A percentile compares a stretch with the other conserved stretches of the same genome.
Conservation (phyloP, 345 rosid genomes). For the Lepidium sativum region DNA sequence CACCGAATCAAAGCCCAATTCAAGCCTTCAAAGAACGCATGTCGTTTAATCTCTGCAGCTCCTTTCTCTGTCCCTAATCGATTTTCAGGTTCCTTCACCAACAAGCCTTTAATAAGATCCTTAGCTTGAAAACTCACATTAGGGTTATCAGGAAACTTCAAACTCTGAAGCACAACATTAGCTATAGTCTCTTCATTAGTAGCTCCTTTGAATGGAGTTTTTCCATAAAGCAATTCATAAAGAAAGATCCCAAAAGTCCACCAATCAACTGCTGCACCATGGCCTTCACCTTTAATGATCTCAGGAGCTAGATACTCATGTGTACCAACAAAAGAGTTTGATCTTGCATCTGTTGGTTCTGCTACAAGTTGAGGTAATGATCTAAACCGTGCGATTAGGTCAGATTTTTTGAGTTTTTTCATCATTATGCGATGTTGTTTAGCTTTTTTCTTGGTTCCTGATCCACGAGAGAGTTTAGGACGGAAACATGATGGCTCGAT, state of each 20-base stretch:
- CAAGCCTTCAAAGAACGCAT: conserved; percentile 79
- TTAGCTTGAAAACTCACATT: conserved; percentile 78
- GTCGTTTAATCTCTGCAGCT: conserved; percentile 91
- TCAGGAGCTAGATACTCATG: conserved; percentile 95
- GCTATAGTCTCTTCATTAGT: conserved; percentile 81
- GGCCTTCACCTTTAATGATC: conserved; percentile 96
- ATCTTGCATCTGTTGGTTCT: conserved; percentile 93
- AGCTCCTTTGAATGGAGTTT: conserved; percentile 80
- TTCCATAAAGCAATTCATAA: conserved; percentile 75
- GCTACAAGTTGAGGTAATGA: conserved; percentile 90
- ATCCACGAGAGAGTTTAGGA: conserved; percentile 54
- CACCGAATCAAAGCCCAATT: conserved; percentile 97
- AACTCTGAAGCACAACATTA: conserved; percentile 67
- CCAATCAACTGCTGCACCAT: conserved; percentile 99
- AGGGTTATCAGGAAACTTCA: conserved; percentile 73
- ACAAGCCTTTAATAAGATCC: conserved; percentile 68
- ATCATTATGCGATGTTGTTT: conserved; percentile 39
- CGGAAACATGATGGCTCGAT: conserved; percentile 76
- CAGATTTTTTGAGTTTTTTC: conserved; percentile 51
- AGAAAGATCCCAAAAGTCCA: conserved; percentile 94
- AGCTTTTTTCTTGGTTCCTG: conserved; percentile 37
- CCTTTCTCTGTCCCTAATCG: conserved; percentile 80
- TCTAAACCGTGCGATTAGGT: conserved; percentile 36
- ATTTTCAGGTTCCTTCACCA: conserved; percentile 84
- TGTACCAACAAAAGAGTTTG: conserved; percentile 96